Percentiles rank a stretch among this genome's conserved stretches.
These are phyloP conservation scores for Plasmodium vinckei DNA, from an alignment of 169 alveolate genomes.

Conservation along the genomic window DNA sequence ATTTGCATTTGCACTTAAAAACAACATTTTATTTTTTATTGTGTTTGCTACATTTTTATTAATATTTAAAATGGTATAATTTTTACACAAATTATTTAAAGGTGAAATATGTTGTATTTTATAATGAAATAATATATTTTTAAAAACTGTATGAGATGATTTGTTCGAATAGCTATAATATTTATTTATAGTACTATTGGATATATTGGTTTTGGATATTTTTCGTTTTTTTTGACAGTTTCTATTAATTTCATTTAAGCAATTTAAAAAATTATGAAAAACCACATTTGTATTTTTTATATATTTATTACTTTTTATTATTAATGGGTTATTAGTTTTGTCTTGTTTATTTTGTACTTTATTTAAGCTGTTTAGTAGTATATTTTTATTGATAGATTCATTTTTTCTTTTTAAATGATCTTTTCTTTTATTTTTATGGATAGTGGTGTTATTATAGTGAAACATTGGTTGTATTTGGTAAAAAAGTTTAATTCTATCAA, in stretches of 20 bases:
- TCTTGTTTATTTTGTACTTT: conserved; percentile 7
- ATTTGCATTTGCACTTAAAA: conserved; percentile 5
- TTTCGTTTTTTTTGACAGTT: conserved; percentile 16
- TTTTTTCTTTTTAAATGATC: conserved; percentile 13
- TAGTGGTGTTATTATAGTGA: conserved; percentile 51
- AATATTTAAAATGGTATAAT: conserved; percentile 24
- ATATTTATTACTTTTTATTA: background rate
- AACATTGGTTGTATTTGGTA: conserved; percentile 78
- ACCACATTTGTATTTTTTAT: conserved; percentile 19
- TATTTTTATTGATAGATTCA: background rate
- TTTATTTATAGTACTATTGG: background rate
- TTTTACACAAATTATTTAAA: conserved; percentile 40
- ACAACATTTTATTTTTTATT: conserved; percentile 13
- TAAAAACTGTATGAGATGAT: conserved; percentile 33
- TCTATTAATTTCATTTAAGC: conserved; percentile 35
- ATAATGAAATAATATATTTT: conserved; percentile 21
- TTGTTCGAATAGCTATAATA: background rate
- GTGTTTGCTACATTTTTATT: conserved; percentile 28
- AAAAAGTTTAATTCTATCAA: conserved; percentile 82
- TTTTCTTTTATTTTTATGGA: conserved; percentile 10
- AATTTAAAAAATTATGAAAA: conserved; percentile 45
- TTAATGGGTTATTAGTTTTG: background rate
- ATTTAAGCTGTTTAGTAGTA: conserved; percentile 10
- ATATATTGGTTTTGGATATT: background rate
- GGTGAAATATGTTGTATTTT: conserved; percentile 6